Evolutionary conservation across 768 basidiomycete genomes (phyloP), one percentile per base, ranked within the genome.

Genomic region (Lentinula boryana): DNA sequence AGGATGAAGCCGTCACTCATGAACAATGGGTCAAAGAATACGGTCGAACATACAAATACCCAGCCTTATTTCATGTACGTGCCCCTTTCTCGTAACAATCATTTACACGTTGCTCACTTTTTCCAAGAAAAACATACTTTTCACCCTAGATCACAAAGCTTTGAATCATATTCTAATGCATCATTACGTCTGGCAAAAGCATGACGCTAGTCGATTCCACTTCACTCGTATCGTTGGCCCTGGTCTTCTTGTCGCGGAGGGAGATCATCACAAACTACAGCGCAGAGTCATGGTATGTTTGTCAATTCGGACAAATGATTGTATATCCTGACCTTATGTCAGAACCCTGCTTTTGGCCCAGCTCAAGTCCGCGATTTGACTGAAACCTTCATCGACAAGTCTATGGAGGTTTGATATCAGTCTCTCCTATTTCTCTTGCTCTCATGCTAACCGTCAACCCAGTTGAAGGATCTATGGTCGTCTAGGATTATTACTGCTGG

Each of bases 301-400:
- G 16, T 13, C 9, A 57, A 62, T 27, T 27, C 36, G 8, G 52
- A n/a, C n/a, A 7, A 13, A 43, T 7, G 10, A 49, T 23, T 5
- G 23, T 35, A 18, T 32, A 16, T 41, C 16, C 41, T 5, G 5
- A 44, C 23, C 9, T 23, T 23, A 48, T 3, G 3, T 4, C 52
- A 82, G 86, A 88, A 88, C 63, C 86, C 87, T 13, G 86, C 86
- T 0, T 89, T 89, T 65, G 84, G 86, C 0, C 75, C 78, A 2
- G 70, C 78, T 0, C 85, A 87, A 65, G 77, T 88, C 38, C 75
- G 85, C 1, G 81, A 80, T 44, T 66, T 87, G 15, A 84, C 84
- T 0, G 76, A 75, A 13, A 81, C 83, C 15, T 87, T 88, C 63
- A 64, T 85, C 7, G 76, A 79, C 1, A 87, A 86, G 67, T 72